Percentiles rank a stretch among this genome's conserved stretches.
Conservation (phyloP, 2,329 filamentous ascomycete species). For the Xylariaceae sp. region DNA sequence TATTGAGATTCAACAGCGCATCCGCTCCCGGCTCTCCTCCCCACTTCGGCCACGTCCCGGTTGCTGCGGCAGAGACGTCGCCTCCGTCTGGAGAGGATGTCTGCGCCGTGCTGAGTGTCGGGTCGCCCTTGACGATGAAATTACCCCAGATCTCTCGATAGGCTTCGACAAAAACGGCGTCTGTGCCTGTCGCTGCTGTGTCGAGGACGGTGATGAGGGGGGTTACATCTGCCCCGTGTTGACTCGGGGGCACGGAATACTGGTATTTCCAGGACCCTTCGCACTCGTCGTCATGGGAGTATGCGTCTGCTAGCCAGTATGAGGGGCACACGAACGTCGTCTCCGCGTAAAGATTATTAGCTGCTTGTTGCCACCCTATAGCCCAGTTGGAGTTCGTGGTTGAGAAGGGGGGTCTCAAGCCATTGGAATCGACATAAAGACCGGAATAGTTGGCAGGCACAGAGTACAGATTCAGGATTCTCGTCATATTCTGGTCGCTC, state of each 20-base stretch:
- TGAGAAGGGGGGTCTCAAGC: conserved; percentile 37
- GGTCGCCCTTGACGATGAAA: conserved; percentile 39
- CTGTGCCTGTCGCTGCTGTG: conserved; percentile 10
- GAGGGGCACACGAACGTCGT: conserved; percentile 51
- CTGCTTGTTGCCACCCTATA: conserved; percentile 51
- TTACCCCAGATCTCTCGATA: conserved; percentile 42
- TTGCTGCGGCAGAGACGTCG: conserved; percentile 23
- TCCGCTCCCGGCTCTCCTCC: conserved; percentile 27
- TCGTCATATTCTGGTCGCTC: conserved; percentile 24
- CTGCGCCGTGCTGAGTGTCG: conserved; percentile 31
- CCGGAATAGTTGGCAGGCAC: conserved; percentile 17
- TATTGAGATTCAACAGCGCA: conserved; percentile 39
- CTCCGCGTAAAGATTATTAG: conserved; percentile 50
- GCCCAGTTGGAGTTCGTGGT: conserved; percentile 44
- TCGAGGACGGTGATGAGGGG: conserved; percentile 31
- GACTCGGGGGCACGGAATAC: conserved; percentile 38
- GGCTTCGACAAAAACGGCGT: conserved; percentile 27
- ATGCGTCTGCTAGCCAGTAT: conserved; percentile 52
- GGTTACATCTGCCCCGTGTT: conserved; percentile 34
- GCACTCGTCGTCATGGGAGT: conserved; percentile 17
- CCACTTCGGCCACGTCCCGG: conserved; percentile 32
- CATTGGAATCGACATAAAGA: conserved; percentile 33
- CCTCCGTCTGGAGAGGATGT: conserved; percentile 23
- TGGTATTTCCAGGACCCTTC: conserved; percentile 43
- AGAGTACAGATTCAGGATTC: conserved; percentile 28